Conservation (phyloP, 2,329 filamentous ascomycete species). For the Penicillium sp. region DNA sequence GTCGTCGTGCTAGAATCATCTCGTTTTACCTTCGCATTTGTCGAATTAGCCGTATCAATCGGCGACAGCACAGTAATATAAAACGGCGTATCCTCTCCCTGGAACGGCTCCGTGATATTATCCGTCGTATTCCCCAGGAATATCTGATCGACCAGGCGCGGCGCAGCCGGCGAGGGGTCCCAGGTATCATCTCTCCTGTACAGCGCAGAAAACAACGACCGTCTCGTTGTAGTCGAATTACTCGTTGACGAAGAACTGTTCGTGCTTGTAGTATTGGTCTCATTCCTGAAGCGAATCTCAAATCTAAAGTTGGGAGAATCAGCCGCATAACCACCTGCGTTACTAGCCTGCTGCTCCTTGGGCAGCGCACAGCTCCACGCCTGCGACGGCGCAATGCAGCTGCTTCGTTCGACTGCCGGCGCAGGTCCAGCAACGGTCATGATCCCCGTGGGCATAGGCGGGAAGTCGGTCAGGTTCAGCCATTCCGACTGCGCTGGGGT, state of each 20-base stretch:
- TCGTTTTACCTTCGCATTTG: background rate
- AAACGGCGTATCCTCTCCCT: conserved; percentile 83
- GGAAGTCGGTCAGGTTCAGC: conserved; percentile 82
- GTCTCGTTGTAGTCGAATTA: conserved; percentile 39
- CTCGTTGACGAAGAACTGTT: conserved; percentile 26
- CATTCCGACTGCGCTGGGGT: conserved; percentile 55
- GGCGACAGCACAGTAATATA: conserved; percentile 68
- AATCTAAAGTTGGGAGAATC: conserved; percentile 76
- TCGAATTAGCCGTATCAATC: conserved; percentile 18
- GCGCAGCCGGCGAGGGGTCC: conserved; percentile 39
- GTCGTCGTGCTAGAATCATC: background rate
- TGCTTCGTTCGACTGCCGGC: conserved; percentile 58
- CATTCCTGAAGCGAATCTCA: conserved; percentile 63
- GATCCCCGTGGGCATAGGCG: conserved; percentile 79
- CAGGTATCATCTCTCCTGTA: conserved; percentile 32
- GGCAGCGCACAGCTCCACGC: conserved; percentile 85
- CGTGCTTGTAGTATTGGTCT: conserved; percentile 28
- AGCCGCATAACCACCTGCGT: conserved; percentile 56
- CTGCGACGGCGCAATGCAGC: conserved; percentile 68
- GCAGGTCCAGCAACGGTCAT: conserved; percentile 73
- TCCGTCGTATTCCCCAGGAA: conserved; percentile 89
- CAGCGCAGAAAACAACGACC: conserved; percentile 23
- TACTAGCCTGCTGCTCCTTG: conserved; percentile 66
- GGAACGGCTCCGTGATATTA: conserved; percentile 64
- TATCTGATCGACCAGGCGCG: conserved; percentile 62